Conservation (phyloP, 306 rosid genomes). For the Ammopiptanthus mongolicus region DNA sequence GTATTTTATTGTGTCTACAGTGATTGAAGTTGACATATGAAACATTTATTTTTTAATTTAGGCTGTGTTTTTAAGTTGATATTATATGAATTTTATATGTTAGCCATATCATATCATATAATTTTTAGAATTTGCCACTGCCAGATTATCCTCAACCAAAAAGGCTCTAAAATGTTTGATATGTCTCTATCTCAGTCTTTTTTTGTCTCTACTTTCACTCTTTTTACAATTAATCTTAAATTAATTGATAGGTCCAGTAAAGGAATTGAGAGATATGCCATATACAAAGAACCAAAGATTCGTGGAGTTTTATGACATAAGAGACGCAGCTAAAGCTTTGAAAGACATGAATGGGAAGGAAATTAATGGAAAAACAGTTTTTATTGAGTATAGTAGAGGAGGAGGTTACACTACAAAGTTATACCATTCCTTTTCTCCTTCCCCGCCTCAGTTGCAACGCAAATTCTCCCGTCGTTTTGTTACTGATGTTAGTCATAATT, state of each 20-base stretch:
- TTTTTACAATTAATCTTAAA: neutral
- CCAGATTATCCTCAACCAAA: too few species aligned
- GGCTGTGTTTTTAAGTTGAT: too few species aligned
- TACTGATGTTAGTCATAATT: too few species aligned
- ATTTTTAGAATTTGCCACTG: neutral
- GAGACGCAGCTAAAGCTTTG: constrained; percentile 73
- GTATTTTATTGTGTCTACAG: neutral
- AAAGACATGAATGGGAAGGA: constrained; percentile 68
- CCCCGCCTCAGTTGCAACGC: neutral
- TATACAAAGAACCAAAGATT: constrained; percentile 68
- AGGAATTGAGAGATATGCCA: constrained; percentile 75
- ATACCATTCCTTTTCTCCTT: too few species aligned
- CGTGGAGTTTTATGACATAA: constrained; percentile 73
- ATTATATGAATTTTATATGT: too few species aligned
- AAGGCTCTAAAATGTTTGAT: too few species aligned
- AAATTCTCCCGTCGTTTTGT: constrained; percentile 13
- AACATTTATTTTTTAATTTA: too few species aligned
- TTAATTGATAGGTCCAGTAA: constrained; percentile 50
- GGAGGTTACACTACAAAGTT: too few species aligned
- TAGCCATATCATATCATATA: neutral
- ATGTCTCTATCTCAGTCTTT: constrained; percentile 27
- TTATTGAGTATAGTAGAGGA: constrained; percentile 69
- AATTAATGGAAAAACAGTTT: constrained; percentile 46
- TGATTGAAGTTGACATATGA: neutral
- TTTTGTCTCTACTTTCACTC: neutral